phyloP scores from a whole-genome alignment of 2,329 filamentous ascomycete species.

The Periglandula ipomoeae region DNA sequence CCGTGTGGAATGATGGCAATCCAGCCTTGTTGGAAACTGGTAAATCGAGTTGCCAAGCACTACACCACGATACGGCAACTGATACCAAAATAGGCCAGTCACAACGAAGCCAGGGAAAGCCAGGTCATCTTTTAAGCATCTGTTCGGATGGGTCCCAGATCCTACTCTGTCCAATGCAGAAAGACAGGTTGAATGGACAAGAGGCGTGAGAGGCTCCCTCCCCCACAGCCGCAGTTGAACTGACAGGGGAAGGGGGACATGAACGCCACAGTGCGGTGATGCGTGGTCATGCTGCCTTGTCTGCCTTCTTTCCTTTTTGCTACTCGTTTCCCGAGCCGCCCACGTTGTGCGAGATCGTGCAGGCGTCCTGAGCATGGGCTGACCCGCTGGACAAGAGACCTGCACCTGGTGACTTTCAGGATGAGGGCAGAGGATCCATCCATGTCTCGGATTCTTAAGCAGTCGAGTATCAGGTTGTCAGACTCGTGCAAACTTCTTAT shows the following conservation, averaged over 20 bases:
- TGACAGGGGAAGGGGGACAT: neutral
- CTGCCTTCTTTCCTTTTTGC: neutral
- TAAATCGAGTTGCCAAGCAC: neutral
- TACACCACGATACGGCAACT: neutral
- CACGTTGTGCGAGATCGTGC: conserved; percentile 6
- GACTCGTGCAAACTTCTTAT: neutral
- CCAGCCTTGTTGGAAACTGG: neutral
- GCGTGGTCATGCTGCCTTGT: neutral
- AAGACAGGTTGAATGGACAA: too few species aligned
- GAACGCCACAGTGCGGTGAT: conserved; percentile 5
- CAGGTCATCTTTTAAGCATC: neutral
- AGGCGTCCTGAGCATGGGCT: neutral
- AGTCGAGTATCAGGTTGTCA: neutral
- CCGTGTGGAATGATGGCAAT: neutral
- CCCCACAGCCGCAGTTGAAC: too few species aligned
- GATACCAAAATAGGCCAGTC: conserved; percentile 4
- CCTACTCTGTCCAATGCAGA: neutral
- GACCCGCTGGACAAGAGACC: neutral
- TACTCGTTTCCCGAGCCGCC: neutral
- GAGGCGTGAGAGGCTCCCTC: too few species aligned
- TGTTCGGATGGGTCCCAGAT: neutral
- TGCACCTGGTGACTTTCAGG: neutral
- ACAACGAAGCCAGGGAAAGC: neutral
- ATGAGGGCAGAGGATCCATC: neutral
- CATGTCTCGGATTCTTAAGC: neutral